Base-by-base conservation (phyloP, 2,329 filamentous ascomycete genomes). In the Drechslerella coelobrocha region DNA sequence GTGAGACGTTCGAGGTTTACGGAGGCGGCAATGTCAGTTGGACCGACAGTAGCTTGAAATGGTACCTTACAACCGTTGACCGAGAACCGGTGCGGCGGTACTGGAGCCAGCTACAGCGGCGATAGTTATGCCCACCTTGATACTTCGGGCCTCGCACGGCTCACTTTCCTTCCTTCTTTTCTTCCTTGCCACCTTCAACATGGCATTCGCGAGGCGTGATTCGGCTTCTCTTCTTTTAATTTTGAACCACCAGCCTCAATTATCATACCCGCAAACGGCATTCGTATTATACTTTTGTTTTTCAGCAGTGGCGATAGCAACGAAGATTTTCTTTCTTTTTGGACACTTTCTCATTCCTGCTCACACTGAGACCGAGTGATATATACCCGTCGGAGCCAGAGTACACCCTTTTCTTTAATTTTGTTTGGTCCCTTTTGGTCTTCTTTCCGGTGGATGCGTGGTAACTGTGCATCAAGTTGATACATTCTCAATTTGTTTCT, bases 51-150 rank as follows among this genome's bases (percentile, higher is more conserved):
- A 88, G 88, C 24, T 93, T 93, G 26, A 85, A 87, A 61, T 99
- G 94, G 79, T 97, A 89, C 78, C 89, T 97, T 77, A 92, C 93
- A 63, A 92, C 85, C 10, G 90, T 91, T 79, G 91, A 91, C 75
- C 81, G 81, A 71, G 81, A 71, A 19, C 66, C 66, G 2, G 66
- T 71, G 29, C 55, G 66, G 41, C 62, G 48, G 48, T 71, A 71
- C 39, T 71, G 66, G 66, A 63, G 57, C 26, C 59, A 71, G 31
- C 57, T 53, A 23, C 53, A 54, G 27, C 51, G 52, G 24, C 48
- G 47, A 51, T 21, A 7, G 21, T 26, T 23, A 27, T 52, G 34
- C 21, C 10, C 53, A 45, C 52, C 50, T 31, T n/a, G 39, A 24
- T 21, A 24, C 14, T 7, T 41, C 29, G 12, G 2, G n/a, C 12